Conservation (phyloP, 371 early-diverging fungal genomes). For the Zopfochytrium polystomum region DNA sequence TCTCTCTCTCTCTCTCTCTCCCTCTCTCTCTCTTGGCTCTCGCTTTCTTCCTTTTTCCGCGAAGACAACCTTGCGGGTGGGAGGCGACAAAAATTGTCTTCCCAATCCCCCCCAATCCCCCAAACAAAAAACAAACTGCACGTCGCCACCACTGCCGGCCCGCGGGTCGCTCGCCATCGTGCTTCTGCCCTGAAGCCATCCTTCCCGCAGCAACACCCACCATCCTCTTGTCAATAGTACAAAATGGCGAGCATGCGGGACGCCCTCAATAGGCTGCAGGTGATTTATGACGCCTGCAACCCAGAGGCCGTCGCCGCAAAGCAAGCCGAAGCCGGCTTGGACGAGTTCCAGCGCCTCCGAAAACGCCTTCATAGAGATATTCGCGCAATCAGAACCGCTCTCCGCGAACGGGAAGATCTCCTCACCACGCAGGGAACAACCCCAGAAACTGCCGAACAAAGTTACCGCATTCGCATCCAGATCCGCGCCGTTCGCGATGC, state of each 20-base stretch:
- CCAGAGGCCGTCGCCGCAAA: slow-evolving; percentile 39
- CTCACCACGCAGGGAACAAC: slow-evolving; percentile 39
- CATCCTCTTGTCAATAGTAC: too few relatives aligned
- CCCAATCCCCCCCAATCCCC: too few relatives aligned
- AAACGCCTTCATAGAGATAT: slow-evolving; percentile 48
- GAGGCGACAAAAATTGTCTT: too few relatives aligned
- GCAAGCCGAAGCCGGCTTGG: slow-evolving; percentile 36
- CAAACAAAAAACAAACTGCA: too few relatives aligned
- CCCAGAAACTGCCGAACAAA: slow-evolving; percentile 54
- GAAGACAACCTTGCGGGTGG: too few relatives aligned
- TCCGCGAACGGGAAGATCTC: slow-evolving; percentile 51
- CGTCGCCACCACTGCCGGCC: too few relatives aligned
- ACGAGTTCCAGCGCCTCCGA: slow-evolving; percentile 51
- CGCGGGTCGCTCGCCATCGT: too few relatives aligned
- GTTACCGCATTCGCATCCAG: slow-evolving; percentile 48
- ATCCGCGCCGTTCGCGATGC: slow-evolving; percentile 45
- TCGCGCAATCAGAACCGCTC: slow-evolving; percentile 40
- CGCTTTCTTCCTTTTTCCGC: too few relatives aligned
- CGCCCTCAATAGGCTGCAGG: slow-evolving; percentile 52
- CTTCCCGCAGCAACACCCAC: too few relatives aligned
- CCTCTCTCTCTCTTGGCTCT: too few relatives aligned
- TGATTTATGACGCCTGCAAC: slow-evolving; percentile 51
- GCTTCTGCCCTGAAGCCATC: too few relatives aligned
- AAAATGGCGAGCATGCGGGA: slow-evolving; percentile 44
- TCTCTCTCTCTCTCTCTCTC: too few relatives aligned